Evolutionary conservation across 805 yeast species (phyloP).

Genomic region (Wickerhamomyces bovis): DNA sequence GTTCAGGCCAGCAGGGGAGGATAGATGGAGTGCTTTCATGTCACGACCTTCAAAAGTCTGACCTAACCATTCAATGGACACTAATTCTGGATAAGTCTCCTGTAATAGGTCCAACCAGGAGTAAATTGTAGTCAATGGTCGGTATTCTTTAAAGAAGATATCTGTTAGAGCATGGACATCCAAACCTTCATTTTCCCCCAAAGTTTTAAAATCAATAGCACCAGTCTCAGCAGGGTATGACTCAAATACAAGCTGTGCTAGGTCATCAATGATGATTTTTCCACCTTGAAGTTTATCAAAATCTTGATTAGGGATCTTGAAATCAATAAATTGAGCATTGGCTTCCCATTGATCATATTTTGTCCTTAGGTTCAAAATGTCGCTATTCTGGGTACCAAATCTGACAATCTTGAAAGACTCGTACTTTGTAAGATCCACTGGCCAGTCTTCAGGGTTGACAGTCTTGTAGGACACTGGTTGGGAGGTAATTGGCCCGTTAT

Average conservation of each 20-base stretch:
- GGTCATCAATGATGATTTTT: conserved; percentile 46
- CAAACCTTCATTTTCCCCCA: conserved; percentile 2
- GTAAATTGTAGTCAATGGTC: conserved; percentile 62
- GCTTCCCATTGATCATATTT: conserved; percentile 44
- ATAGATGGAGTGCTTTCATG: conserved; percentile 59
- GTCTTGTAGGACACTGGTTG: not conserved
- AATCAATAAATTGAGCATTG: conserved; percentile 40
- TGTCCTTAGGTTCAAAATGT: conserved; percentile 6
- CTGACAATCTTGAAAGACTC: conserved; percentile 16
- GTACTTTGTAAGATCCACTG: conserved; percentile 18
- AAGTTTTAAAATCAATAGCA: not conserved
- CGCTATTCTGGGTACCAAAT: conserved; percentile 4
- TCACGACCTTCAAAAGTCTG: conserved; percentile 70
- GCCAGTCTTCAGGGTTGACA: conserved; percentile 9
- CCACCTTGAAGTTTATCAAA: conserved; percentile 20
- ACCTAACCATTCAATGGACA: conserved; percentile 66
- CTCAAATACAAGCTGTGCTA: conserved; percentile 51
- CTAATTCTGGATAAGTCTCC: conserved; percentile 56
- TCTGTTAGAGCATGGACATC: conserved; percentile 30
- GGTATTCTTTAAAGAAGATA: conserved; percentile 62
- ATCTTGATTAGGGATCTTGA: conserved; percentile 23
- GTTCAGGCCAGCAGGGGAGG: conserved; percentile 38
- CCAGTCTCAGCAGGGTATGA: conserved; percentile 36
- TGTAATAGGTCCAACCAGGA: conserved; percentile 63
- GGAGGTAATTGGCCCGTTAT: not conserved